These are phyloP conservation scores for Talaromyces sp. DNA, from an alignment of 2,329 filamentous ascomycete species.

Conservation along the genomic window DNA sequence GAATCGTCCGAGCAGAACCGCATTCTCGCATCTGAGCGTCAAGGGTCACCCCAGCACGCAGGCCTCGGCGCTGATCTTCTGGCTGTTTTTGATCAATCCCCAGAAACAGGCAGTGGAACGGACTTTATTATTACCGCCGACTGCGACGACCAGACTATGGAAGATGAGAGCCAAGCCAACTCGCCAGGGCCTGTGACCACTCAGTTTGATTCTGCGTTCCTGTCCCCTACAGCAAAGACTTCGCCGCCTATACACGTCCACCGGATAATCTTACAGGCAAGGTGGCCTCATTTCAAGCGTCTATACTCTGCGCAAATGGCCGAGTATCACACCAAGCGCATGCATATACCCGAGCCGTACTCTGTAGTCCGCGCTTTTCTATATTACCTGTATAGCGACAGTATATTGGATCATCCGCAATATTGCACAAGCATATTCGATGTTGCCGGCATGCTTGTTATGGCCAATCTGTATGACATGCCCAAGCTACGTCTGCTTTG, in stretches of 20 bases:
- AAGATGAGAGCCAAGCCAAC: conserved; percentile 55
- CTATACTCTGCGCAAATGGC: conserved; percentile 93
- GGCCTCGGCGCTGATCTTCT: conserved; percentile 83
- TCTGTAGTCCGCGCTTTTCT: conserved; percentile 91
- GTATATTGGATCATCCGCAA: conserved; percentile 65
- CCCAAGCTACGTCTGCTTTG: conserved; percentile 87
- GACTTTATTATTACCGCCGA: conserved; percentile 91
- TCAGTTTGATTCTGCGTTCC: conserved; percentile 31
- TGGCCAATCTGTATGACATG: conserved; percentile 98
- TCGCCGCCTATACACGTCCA: conserved; percentile 91
- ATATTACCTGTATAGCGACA: conserved; percentile 95
- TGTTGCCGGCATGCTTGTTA: conserved; percentile 89
- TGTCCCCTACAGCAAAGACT: conserved; percentile 48
- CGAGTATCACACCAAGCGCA: conserved; percentile 93
- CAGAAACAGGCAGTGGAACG: conserved; percentile 78
- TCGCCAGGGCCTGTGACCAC: conserved; percentile 27
- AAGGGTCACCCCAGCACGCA: conserved; percentile 52
- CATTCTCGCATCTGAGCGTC: conserved; percentile 55
- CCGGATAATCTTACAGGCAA: conserved; percentile 86
- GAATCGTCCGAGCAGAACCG: conserved; percentile 52
- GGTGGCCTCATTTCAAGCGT: conserved; percentile 94
- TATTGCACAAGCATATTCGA: conserved; percentile 68
- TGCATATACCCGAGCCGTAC: conserved; percentile 97
- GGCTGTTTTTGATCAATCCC: conserved; percentile 79
- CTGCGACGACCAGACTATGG: conserved; percentile 58